Base-by-base conservation (phyloP, 768 basidiomycete species). In the Calocybe cyanea region DNA sequence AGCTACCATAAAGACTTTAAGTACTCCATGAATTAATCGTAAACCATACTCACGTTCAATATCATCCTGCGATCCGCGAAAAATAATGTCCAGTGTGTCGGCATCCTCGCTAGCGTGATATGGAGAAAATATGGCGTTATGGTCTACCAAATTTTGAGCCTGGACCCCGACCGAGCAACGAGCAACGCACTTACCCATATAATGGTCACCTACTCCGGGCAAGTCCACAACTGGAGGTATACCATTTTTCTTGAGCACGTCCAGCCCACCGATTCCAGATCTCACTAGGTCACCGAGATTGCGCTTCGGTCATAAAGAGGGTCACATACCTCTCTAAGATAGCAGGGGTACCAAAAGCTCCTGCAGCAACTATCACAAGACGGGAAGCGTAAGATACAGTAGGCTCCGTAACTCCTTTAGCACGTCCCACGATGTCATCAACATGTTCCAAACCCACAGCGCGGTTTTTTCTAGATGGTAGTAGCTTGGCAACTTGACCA, bases 121-220 rank as follows among this genome's bases (percentile, higher is more conserved):
- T 0, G 66, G 71, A 45, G 59, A 10, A 49, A 68, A 59, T 3
- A 63, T 49, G 25, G 64, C 35, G 48, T 66, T 69, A 49, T 76
- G 76, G 49, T 76, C 75, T 77, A 31, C 11, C 28, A 20, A 28
- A 28, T 17, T 2, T 4, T 46, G 31, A 4, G 33, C 10, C 15
- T 28, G 17, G 9, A 5, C 18, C 35, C 34, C 21, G 1, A 21
- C 20, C n/a, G 39, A 36, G n/a, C 15, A 14, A 7, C 30, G 14
- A 23, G 34, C 1, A 6, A 11, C 21, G 31, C 19, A n/a, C 43
- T 57, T 31, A 76, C 79, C 80, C 51, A 73, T 69, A 41, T 76
- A 80, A 50, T 87, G 77, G 56, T 85, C 82, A 9, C 88, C 87
- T 0, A 93, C 88, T 13, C 83, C 83, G 1, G 85, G 85, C 11